These are phyloP conservation scores for Sodiomyces alkalinus DNA, from an alignment of 2,329 filamentous ascomycete genomes.

Conservation along the genomic window DNA sequence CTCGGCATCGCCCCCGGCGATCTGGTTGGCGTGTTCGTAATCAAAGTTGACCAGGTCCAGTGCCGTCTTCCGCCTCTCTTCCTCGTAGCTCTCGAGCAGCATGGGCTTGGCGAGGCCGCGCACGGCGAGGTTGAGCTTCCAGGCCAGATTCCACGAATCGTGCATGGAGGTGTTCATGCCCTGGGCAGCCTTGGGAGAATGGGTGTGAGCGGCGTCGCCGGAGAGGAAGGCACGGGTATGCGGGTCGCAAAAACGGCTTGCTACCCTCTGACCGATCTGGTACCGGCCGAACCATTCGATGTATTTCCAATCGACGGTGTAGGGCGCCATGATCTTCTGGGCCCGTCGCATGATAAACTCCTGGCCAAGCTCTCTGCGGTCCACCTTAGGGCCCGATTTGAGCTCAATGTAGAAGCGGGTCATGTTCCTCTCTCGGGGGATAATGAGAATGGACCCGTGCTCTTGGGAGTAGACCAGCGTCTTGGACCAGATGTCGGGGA, in stretches of 20 bases:
- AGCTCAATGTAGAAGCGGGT: constrained; percentile 49
- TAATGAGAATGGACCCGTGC: constrained; percentile 56
- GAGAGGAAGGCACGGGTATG: constrained; percentile 50
- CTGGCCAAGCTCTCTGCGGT: constrained; percentile 31
- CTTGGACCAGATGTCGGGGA: constrained; percentile 64
- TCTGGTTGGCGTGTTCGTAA: constrained; percentile 40
- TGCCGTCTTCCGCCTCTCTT: constrained; percentile 46
- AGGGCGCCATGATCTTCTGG: constrained; percentile 43
- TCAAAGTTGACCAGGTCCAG: constrained; percentile 45
- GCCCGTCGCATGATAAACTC: constrained; percentile 58
- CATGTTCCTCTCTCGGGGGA: constrained; percentile 58
- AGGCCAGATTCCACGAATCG: constrained; percentile 46
- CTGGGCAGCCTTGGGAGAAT: constrained; percentile 58
- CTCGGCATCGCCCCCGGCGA: constrained; percentile 44
- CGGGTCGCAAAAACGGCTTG: constrained; percentile 50
- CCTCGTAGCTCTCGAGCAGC: constrained; percentile 45
- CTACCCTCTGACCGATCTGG: constrained; percentile 55
- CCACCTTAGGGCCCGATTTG: constrained; percentile 27
- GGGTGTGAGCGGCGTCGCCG: constrained; percentile 57
- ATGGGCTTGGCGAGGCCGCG: constrained; percentile 37
- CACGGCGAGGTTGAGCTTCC: constrained; percentile 36
- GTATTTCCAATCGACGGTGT: constrained; percentile 39
- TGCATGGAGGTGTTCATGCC: constrained; percentile 48
- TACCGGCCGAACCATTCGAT: constrained; percentile 61
- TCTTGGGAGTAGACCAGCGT: constrained; percentile 52